Conservation (phyloP, 345 rosid species). For the Ceriops zippeliana region DNA sequence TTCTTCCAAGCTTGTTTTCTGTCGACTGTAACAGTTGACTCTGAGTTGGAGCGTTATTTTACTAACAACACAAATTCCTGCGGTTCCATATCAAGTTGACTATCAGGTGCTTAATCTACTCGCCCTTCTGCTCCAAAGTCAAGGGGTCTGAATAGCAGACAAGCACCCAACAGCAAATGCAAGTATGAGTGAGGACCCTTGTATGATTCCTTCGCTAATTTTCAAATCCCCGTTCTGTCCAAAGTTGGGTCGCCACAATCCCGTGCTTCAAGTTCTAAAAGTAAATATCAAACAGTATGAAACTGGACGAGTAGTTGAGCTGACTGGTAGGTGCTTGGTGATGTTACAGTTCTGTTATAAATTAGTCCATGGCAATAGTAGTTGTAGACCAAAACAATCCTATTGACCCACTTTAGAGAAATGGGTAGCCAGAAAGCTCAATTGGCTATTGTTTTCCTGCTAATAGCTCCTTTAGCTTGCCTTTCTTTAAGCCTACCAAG, state of each 20-base stretch:
- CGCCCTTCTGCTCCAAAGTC: slow-evolving; percentile 14
- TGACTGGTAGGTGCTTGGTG: slow-evolving; percentile 47
- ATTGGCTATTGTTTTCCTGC: slow-evolving; percentile 21
- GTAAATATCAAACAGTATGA: not conserved
- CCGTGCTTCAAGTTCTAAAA: too few relatives aligned
- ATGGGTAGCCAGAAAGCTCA: slow-evolving; percentile 28
- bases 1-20: too few relatives aligned
- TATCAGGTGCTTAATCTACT: too few relatives aligned
- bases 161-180: slow-evolving; percentile 6
- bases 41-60: too few relatives aligned
- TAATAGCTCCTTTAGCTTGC: slow-evolving; percentile 27
- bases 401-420: slow-evolving; percentile 4
- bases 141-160: slow-evolving; percentile 24
- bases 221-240: not conserved
- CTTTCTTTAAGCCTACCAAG: slow-evolving; percentile 30
- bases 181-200: not conserved
- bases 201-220: not conserved
- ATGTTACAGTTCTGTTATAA: not conserved
- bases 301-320: not conserved
- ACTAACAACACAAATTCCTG: too few relatives aligned
- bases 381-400: not conserved
- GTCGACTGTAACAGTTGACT: too few relatives aligned
- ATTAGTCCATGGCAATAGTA: slow-evolving; percentile 15
- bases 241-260: not conserved
- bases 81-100: too few relatives aligned